A percentile compares a stretch with the other conserved stretches of the same genome.
phyloP scores from a whole-genome alignment of 495 filamentous ascomycete species.

The Trichoderma virens region DNA sequence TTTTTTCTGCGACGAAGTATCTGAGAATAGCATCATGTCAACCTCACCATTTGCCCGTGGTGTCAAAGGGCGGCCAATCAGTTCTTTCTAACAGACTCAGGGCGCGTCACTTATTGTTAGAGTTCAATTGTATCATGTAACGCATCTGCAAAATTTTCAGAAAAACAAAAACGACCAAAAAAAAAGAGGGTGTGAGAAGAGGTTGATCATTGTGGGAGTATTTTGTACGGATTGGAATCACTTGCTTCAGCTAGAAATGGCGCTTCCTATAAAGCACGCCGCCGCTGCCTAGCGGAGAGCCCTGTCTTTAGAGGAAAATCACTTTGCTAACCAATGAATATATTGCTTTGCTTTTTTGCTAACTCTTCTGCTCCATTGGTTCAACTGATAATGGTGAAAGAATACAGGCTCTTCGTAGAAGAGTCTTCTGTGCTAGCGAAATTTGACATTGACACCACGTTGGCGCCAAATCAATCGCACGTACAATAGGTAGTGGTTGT shows the following conservation, averaged over 20 bases:
- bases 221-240: not conserved
- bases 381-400: too few relatives aligned
- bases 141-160: not conserved
- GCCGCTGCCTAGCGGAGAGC: not conserved
- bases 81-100: not conserved
- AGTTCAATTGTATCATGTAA: not conserved
- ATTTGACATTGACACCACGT: too few relatives aligned
- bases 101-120: conserved; percentile 4
- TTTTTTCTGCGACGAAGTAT: not conserved
- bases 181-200: too few relatives aligned
- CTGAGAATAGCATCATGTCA: not conserved
- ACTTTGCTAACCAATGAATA: not conserved
- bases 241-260: not conserved
- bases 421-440: too few relatives aligned
- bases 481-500: too few relatives aligned
- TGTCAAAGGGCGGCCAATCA: not conserved
- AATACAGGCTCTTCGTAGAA: too few relatives aligned
- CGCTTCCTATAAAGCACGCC: not conserved
- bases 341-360: conserved; percentile 2
- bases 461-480: too few relatives aligned
- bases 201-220: not conserved
- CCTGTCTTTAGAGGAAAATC: not conserved
- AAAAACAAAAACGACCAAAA: not conserved
- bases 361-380: not conserved
- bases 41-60: not conserved